Conservation (phyloP, 306 rosid genomes). For the Crataegus laevigata region DNA sequence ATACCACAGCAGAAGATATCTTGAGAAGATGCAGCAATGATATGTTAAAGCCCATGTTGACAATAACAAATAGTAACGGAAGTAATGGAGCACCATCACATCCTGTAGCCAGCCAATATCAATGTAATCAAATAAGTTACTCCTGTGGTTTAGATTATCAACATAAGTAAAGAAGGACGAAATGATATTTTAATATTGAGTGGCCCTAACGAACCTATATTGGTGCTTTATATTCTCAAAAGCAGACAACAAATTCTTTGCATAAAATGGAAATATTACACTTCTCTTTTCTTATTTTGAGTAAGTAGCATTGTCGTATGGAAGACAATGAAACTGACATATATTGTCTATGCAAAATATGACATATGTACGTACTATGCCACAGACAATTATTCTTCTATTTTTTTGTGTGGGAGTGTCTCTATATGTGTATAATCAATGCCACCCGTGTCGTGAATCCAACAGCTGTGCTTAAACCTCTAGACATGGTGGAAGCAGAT, state of each 20-base stretch:
- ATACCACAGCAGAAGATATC: constrained; percentile 88
- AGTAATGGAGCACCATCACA: constrained; percentile 53
- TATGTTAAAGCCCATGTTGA: constrained; percentile 58
- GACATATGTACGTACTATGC: background rate
- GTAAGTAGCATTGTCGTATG: background rate
- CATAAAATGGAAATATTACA: background rate
- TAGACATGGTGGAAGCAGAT: background rate
- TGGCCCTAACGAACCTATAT: background rate
- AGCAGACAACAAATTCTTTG: too few species aligned
- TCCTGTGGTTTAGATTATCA: background rate
- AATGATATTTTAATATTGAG: background rate
- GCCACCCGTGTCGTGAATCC: background rate
- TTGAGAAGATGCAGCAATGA: constrained; percentile 80
- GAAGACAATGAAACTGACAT: background rate
- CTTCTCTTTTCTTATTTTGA: background rate
- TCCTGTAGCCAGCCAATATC: constrained; percentile 23
- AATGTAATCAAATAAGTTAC: background rate
- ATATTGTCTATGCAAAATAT: background rate
- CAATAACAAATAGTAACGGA: constrained; percentile 40
- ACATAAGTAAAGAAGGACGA: background rate
- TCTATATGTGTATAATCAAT: background rate
- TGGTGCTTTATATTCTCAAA: background rate
- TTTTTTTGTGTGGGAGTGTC: background rate
- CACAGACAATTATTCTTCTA: background rate
- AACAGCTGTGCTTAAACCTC: background rate